Evolutionary conservation across 371 early-diverging fungal genomes (phyloP).

Genomic region (Rhizopus arrhizus): DNA sequence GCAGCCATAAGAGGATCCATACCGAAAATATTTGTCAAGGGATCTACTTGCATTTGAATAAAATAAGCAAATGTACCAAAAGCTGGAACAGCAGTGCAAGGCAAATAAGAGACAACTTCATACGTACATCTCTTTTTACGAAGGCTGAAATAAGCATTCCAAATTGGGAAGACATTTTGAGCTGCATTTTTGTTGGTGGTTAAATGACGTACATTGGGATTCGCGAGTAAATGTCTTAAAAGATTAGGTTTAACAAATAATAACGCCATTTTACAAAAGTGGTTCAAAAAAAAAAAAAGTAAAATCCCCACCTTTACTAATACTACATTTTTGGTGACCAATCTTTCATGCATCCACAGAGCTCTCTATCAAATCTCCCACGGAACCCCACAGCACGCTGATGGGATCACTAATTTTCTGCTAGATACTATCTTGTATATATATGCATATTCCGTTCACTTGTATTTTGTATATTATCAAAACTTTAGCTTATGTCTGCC

Average conservation of each 20-base stretch:
- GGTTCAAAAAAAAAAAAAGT: conserved; percentile 1
- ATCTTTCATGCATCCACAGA: no score
- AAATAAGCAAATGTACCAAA: conserved; percentile 70
- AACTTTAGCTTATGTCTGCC: no score
- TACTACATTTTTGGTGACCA: no score
- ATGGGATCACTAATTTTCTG: no score
- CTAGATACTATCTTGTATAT: no score
- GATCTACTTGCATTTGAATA: conserved; percentile 75
- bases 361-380: no score
- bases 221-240: conserved; percentile 13
- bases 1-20: conserved; percentile 78
- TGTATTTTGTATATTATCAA: no score
- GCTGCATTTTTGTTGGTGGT: conserved; percentile 5
- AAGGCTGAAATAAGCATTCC: conserved; percentile 81
- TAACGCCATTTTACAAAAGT: conserved; percentile 16
- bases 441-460: no score
- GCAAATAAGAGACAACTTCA: conserved; percentile 68
- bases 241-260: conserved; percentile 21
- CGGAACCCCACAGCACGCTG: no score
- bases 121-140: conserved; percentile 70
- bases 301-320: conserved; percentile 4
- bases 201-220: conserved; percentile 14
- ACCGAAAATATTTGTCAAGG: conserved; percentile 75
- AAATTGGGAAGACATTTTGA: conserved; percentile 43
- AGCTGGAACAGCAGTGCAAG: conserved; percentile 65